phyloP scores from a whole-genome alignment of 2,329 filamentous ascomycete species.

The Diaporthe humulicola region DNA sequence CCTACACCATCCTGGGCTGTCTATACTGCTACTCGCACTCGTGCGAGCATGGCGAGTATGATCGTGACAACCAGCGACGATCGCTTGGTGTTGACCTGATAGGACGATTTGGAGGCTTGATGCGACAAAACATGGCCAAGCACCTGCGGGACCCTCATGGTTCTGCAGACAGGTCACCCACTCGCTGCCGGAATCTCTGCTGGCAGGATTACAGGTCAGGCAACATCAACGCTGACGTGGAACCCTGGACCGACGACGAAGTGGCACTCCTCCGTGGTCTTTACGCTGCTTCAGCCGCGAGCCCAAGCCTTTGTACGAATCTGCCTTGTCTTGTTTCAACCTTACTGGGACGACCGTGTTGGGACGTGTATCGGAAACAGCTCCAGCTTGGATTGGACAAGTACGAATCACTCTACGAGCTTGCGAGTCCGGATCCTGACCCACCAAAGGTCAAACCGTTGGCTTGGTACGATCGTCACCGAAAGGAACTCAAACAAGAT shows the following conservation, averaged over 20 bases:
- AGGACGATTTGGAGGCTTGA: conserved; percentile 50
- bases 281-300: conserved; percentile 48
- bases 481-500: conserved; percentile 66
- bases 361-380: conserved; percentile 62
- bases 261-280: conserved; percentile 61
- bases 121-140: conserved; percentile 49
- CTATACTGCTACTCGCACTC: conserved; percentile 72
- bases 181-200: conserved; percentile 57
- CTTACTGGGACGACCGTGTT: conserved; percentile 65
- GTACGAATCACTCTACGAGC: conserved; percentile 44
- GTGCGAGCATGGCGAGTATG: conserved; percentile 73
- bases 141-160: conserved; percentile 42
- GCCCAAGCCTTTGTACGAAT: conserved; percentile 44
- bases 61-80: conserved; percentile 65
- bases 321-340: conserved; percentile 64
- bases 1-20: conserved; percentile 68
- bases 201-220: conserved; percentile 52
- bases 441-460: conserved; percentile 58
- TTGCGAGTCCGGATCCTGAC: conserved; percentile 43
- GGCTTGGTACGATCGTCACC: conserved; percentile 69
- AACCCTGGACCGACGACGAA: conserved; percentile 64
- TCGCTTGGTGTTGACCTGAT: conserved; percentile 64
- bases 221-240: conserved; percentile 49
- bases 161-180: conserved; percentile 6
- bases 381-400: conserved; percentile 53